A percentile compares a stretch with the other conserved stretches of the same genome.
These are phyloP conservation scores for Pinguiococcus pyrenoidosus DNA, from an alignment of 108 stramenopile genomes.

Conservation along the genomic window DNA sequence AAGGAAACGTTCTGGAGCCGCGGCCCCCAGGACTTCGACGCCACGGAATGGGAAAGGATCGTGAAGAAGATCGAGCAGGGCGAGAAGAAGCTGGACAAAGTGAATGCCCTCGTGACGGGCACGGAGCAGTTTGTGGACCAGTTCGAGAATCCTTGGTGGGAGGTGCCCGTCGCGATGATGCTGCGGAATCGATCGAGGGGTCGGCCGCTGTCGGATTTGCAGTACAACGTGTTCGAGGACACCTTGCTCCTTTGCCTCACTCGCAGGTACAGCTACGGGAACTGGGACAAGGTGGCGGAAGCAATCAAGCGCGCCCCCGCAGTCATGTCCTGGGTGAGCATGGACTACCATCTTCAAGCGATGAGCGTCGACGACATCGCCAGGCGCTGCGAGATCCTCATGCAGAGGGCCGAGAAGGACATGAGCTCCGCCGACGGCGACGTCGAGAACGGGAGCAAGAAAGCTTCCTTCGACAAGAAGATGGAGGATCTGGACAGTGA, in stretches of 20 bases:
- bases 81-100: conserved; percentile 37
- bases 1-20: conserved; percentile 29
- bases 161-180: conserved; percentile 27
- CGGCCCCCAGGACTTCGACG: conserved; percentile 9
- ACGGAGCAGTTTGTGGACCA: conserved; percentile 21
- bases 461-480: no score
- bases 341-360: no score
- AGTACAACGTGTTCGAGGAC: no score
- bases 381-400: conserved; percentile 30
- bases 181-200: no score
- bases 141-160: conserved; percentile 37
- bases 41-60: conserved; percentile 32
- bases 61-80: conserved; percentile 33
- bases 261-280: conserved; percentile 36
- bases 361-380: conserved; percentile 22
- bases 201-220: no score
- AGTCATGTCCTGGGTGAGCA: no score
- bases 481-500: no score
- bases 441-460: no score
- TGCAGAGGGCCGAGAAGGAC: conserved; percentile 34
- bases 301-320: conserved; percentile 31
- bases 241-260: conserved; percentile 30
- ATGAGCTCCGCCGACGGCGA: no score
- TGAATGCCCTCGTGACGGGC: conserved; percentile 2
- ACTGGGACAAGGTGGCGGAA: conserved; percentile 35